These are phyloP conservation scores for Suillus bovinus DNA, from an alignment of 768 basidiomycete genomes.

Conservation along the genomic window DNA sequence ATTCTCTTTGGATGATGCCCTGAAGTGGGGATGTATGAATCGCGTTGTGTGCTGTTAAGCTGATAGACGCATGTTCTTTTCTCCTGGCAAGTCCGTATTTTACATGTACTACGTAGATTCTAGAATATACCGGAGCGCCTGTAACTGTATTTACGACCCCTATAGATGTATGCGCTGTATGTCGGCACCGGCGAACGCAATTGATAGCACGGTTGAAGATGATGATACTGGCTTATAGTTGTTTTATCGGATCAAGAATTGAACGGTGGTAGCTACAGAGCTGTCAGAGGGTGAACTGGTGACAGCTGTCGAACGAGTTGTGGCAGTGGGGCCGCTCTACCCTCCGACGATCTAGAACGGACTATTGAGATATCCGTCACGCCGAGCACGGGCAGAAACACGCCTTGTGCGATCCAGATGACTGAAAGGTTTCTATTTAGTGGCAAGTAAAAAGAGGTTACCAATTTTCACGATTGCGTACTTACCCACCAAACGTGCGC, in stretches of 20 bases:
- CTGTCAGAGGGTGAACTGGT: neutral
- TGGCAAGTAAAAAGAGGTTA: too few relatives aligned
- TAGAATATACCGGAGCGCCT: neutral
- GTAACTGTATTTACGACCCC: neutral
- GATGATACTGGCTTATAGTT: neutral
- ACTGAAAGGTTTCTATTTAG: neutral
- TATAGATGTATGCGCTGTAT: neutral
- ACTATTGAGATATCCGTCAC: too few relatives aligned
- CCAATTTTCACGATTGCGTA: too few relatives aligned
- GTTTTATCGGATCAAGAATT: neutral
- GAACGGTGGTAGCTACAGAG: neutral
- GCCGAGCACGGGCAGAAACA: neutral
- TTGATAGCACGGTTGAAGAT: neutral
- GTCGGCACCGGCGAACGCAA: neutral
- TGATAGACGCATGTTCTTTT: neutral
- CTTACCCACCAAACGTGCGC: too few relatives aligned
- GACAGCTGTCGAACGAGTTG: neutral
- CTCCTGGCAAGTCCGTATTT: neutral
- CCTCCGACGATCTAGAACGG: neutral
- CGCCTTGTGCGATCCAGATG: neutral
- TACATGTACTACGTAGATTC: neutral
- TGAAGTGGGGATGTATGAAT: neutral
- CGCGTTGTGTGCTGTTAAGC: neutral
- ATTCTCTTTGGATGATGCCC: constrained; percentile 33
- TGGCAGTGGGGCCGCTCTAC: neutral